Evolutionary conservation across 208 protist genomes (phyloP).

Genomic region (Leishmania martiniquensis): DNA sequence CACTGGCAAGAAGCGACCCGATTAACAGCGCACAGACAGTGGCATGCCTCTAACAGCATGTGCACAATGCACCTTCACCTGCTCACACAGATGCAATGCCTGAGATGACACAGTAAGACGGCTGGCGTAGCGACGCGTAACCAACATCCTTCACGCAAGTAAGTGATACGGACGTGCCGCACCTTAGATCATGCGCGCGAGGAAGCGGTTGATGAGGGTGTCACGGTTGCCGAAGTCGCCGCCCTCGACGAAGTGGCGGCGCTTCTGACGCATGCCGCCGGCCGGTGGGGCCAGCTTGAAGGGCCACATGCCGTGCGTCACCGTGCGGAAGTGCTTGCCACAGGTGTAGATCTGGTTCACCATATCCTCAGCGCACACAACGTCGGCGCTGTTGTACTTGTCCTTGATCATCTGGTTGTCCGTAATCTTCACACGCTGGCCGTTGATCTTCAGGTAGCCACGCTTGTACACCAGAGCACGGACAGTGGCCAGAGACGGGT

Average conservation of each 20-base stretch:
- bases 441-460: constrained; percentile 98
- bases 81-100: too few relatives aligned
- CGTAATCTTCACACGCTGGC: constrained; percentile 97
- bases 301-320: constrained; percentile 98
- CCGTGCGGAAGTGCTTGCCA: constrained; percentile 98
- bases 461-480: constrained; percentile 99
- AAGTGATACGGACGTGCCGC: too few relatives aligned
- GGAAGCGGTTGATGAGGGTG: constrained; percentile 98
- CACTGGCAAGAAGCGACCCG: too few relatives aligned
- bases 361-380: constrained; percentile 99
- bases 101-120: not conserved
- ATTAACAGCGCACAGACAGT: too few relatives aligned
- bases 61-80: too few relatives aligned
- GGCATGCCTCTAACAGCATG: too few relatives aligned
- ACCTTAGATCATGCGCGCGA: constrained; percentile 97
- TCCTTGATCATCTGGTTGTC: constrained; percentile 97
- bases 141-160: not conserved
- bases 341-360: constrained; percentile 99
- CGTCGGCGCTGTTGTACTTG: constrained; percentile 92
- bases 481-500: constrained; percentile 98
- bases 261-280: constrained; percentile 97
- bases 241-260: constrained; percentile 98
- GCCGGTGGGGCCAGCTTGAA: constrained; percentile 98
- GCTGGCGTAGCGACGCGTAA: too few relatives aligned
- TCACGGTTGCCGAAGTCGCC: constrained; percentile 99